Evolutionary conservation across 345 rosid genomes (phyloP).

Genomic region (Sisymbrium irio): DNA sequence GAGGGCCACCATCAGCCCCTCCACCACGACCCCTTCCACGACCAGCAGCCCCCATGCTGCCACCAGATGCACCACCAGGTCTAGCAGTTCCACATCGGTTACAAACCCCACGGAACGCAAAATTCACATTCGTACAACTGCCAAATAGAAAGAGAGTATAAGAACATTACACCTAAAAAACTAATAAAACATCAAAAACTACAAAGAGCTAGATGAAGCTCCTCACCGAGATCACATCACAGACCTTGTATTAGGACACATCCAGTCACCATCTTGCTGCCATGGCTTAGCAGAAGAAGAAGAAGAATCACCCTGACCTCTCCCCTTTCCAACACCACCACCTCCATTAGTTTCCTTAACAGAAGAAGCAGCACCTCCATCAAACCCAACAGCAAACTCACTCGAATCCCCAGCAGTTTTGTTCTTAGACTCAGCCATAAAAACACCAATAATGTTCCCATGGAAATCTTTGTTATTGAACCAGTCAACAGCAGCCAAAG

Average conservation of each 20-base stretch:
- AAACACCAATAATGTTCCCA: slow-evolving; percentile 75
- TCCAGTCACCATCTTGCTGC: slow-evolving; percentile 99
- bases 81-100: slow-evolving; percentile 95
- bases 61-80: slow-evolving; percentile 82
- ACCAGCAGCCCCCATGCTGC: slow-evolving; percentile 70
- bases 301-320: slow-evolving; percentile 70
- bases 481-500: slow-evolving; percentile 96
- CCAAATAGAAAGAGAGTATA: slow-evolving; percentile 34
- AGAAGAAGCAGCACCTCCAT: slow-evolving; percentile 43
- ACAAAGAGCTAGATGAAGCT: slow-evolving; percentile 72
- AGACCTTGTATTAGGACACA: slow-evolving; percentile 99
- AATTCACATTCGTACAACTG: slow-evolving; percentile 97
- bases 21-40: slow-evolving; percentile 83
- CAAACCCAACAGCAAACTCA: slow-evolving; percentile 48
- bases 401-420: slow-evolving; percentile 45
- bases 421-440: slow-evolving; percentile 76
- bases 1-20: slow-evolving; percentile 44
- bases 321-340: slow-evolving; percentile 64
- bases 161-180: slow-evolving; percentile 22
- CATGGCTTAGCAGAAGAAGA: slow-evolving; percentile 78
- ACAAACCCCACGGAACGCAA: slow-evolving; percentile 97
- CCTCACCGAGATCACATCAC: slow-evolving; percentile 99
- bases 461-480: slow-evolving; percentile 94
- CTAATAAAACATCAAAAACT: background rate
- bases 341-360: slow-evolving; percentile 44